Percentiles rank a stretch among this genome's conserved stretches.
These are phyloP conservation scores for Plectosphaerella sp. DNA, from an alignment of 2,329 filamentous ascomycete genomes.

Conservation along the genomic window DNA sequence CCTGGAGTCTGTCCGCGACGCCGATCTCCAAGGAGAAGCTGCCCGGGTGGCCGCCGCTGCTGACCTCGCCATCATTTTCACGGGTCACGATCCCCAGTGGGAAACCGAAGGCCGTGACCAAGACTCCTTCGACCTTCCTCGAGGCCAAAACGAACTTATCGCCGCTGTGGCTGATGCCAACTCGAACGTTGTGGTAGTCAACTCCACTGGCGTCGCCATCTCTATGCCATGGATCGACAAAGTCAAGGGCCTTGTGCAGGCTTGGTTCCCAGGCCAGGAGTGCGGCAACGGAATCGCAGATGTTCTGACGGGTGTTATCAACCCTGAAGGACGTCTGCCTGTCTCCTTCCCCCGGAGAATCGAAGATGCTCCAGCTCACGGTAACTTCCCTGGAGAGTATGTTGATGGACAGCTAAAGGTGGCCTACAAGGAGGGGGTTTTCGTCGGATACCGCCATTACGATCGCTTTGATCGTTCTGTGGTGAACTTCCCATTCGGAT, in stretches of 20 bases:
- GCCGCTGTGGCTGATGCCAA: constrained; percentile 51
- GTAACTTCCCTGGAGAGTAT: constrained; percentile 53
- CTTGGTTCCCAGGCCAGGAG: constrained; percentile 70
- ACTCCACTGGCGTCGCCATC: constrained; percentile 62
- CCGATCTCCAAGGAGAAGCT: constrained; percentile 41
- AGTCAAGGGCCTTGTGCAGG: constrained; percentile 57
- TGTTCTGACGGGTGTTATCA: constrained; percentile 59
- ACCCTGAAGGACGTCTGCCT: constrained; percentile 61
- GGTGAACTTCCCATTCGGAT: constrained; percentile 62
- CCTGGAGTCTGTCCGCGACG: constrained; percentile 24
- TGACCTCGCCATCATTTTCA: constrained; percentile 57
- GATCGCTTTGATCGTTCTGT: constrained; percentile 53
- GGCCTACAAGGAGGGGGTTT: constrained; percentile 66
- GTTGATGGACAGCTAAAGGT: constrained; percentile 45
- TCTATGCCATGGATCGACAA: constrained; percentile 51
- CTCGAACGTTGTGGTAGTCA: constrained; percentile 54
- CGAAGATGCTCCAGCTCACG: constrained; percentile 61
- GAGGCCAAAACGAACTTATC: constrained; percentile 53
- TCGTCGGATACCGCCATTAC: constrained; percentile 65
- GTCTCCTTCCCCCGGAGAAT: constrained; percentile 56
- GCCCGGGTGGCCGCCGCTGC: constrained; percentile 52
- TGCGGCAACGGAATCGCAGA: constrained; percentile 65
- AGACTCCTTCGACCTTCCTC: constrained; percentile 63
- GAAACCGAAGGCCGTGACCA: constrained; percentile 60
- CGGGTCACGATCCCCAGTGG: constrained; percentile 50